Conservation (phyloP, 2,329 filamentous ascomycete species). For the Xylariaceae sp. region DNA sequence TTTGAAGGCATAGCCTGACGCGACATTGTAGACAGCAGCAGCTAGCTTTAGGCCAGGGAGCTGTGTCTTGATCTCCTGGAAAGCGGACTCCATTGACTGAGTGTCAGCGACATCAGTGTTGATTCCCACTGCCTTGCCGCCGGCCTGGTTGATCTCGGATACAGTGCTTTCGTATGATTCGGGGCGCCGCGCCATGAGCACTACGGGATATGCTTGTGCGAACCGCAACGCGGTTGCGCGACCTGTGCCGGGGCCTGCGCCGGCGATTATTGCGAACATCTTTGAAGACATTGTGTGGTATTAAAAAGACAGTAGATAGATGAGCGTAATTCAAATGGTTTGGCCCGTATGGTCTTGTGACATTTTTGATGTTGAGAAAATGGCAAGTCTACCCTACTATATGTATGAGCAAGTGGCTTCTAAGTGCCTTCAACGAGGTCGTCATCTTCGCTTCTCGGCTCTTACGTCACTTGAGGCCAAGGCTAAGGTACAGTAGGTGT, state of each 20-base stretch:
- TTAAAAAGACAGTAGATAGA: too few species aligned
- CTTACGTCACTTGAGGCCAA: too few species aligned
- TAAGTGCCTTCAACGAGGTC: too few species aligned
- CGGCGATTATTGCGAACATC: conserved; percentile 66
- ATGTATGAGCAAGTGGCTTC: too few species aligned
- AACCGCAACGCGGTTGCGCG: conserved; percentile 12
- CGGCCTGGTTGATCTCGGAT: conserved; percentile 7
- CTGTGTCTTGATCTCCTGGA: conserved; percentile 6
- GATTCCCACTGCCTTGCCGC: conserved; percentile 11
- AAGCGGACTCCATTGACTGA: conserved; percentile 4
- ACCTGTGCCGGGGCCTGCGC: conserved; percentile 65
- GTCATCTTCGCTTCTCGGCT: too few species aligned
- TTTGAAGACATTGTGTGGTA: conserved; percentile 32
- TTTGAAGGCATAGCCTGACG: conserved; percentile 44
- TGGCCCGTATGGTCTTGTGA: too few species aligned
- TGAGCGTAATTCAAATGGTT: too few species aligned
- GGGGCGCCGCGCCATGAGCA: conserved; percentile 8
- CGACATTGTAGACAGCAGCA: conserved; percentile 11
- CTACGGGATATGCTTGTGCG: conserved; percentile 12
- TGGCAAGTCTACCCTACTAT: too few species aligned
- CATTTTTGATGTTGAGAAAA: too few species aligned
- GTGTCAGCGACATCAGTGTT: conserved; percentile 7
- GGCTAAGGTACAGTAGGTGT: too few species aligned
- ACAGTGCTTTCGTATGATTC: conserved; percentile 9
- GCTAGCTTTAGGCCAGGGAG: conserved; percentile 6